These are phyloP conservation scores for Parietaria judaica DNA, from an alignment of 306 rosid species.

Conservation along the genomic window DNA sequence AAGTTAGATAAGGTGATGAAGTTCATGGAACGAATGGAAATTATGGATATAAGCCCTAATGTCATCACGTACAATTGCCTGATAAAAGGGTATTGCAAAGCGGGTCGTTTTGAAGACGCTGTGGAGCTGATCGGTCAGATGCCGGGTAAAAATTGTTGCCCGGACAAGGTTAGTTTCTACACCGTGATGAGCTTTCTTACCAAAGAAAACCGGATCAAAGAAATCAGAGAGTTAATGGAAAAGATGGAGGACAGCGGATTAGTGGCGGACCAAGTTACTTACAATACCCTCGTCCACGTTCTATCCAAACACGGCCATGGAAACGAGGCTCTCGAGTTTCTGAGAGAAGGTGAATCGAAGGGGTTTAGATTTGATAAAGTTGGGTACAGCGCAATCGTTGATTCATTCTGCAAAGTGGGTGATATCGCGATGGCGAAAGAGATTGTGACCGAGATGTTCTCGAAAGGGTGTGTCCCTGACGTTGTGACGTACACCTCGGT, in stretches of 20 bases:
- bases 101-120: conserved; percentile 45
- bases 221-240: conserved; percentile 55
- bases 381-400: conserved; percentile 72
- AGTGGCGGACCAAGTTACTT: conserved; percentile 70
- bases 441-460: conserved; percentile 61
- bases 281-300: conserved; percentile 56
- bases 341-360: conserved; percentile 69
- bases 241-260: conserved; percentile 68
- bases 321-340: conserved; percentile 54
- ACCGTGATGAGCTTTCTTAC: conserved; percentile 64
- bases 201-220: conserved; percentile 47
- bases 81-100: conserved; percentile 76
- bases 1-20: conserved; percentile 61
- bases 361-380: conserved; percentile 70
- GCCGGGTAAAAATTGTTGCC: conserved; percentile 55
- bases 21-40: conserved; percentile 51
- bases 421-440: conserved; percentile 54
- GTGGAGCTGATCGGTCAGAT: conserved; percentile 56
- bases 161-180: conserved; percentile 84
- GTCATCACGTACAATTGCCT: conserved; percentile 64
- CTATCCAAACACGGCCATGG: conserved; percentile 71
- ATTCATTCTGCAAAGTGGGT: conserved; percentile 64
- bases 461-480: conserved; percentile 66
- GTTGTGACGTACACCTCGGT: conserved; percentile 80
- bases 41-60: conserved; percentile 69